Evolutionary conservation across 2,329 filamentous ascomycete species (phyloP).

Genomic region (Pestalotiopsis sp.): DNA sequence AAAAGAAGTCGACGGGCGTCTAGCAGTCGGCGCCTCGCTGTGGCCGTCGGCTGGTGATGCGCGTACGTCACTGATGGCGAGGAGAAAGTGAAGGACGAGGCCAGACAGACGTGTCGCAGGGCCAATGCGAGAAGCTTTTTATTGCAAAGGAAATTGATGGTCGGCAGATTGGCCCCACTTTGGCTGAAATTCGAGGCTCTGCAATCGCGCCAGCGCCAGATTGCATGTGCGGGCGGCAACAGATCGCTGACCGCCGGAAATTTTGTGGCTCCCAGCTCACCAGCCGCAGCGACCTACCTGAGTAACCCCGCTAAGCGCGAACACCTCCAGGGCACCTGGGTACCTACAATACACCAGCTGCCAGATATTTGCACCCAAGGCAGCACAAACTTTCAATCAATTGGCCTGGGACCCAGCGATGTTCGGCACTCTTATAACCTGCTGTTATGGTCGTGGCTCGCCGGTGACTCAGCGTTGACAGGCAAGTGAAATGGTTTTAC

Average conservation of each 20-base stretch:
- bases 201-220: neutral
- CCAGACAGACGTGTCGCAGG: slow-evolving; percentile 23
- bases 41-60: neutral
- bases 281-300: too few relatives aligned
- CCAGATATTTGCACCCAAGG: too few relatives aligned
- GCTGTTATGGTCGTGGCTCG: neutral
- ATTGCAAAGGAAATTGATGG: neutral
- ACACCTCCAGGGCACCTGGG: too few relatives aligned
- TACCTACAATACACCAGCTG: too few relatives aligned
- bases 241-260: neutral
- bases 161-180: neutral
- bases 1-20: neutral
- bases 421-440: neutral
- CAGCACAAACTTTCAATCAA: too few relatives aligned
- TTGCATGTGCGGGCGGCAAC: neutral
- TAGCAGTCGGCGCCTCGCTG: neutral
- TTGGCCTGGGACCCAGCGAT: neutral
- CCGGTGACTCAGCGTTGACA: neutral
- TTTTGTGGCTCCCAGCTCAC: neutral
- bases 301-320: too few relatives aligned
- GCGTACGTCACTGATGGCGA: slow-evolving; percentile 5
- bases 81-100: slow-evolving; percentile 12
- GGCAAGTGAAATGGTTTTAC: too few relatives aligned
- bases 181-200: neutral
- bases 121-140: slow-evolving; percentile 15